Evolutionary conservation across 768 basidiomycete genomes (phyloP).

Genomic region (Suillus paluster): DNA sequence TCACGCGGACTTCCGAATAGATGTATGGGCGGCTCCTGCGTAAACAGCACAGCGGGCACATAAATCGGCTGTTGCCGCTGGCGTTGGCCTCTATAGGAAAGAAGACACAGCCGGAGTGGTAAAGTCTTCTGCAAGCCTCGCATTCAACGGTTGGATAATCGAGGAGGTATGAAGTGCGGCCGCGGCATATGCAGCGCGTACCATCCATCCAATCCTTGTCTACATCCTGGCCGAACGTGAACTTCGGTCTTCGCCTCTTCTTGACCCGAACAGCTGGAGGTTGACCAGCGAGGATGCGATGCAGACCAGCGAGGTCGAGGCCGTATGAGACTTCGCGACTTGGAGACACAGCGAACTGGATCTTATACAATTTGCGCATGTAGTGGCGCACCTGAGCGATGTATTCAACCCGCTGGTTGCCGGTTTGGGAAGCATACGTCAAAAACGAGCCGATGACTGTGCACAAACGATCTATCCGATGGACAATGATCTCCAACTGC

Average conservation of each 20-base stretch:
- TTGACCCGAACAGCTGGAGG: constrained; percentile 51
- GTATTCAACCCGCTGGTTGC: constrained; percentile 76
- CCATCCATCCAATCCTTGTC: constrained; percentile 76
- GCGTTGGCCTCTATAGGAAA: constrained; percentile 52
- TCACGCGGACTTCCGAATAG: constrained; percentile 78
- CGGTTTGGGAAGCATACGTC: constrained; percentile 67
- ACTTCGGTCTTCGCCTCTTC: constrained; percentile 64
- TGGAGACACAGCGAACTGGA: constrained; percentile 87
- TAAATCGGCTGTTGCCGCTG: constrained; percentile 48
- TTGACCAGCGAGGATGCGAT: constrained; percentile 77
- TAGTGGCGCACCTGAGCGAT: constrained; percentile 86
- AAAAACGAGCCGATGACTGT: constrained; percentile 81
- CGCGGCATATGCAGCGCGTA: constrained; percentile 82
- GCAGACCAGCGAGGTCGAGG: constrained; percentile 79
- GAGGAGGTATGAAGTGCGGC: constrained; percentile 62
- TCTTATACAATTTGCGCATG: constrained; percentile 89
- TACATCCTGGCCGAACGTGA: constrained; percentile 77
- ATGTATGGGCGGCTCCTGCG: constrained; percentile 73
- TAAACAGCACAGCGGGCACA: constrained; percentile 79
- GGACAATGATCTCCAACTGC: constrained; percentile 79
- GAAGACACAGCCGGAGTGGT: constrained; percentile 80
- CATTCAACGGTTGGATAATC: constrained; percentile 70
- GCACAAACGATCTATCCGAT: constrained; percentile 76
- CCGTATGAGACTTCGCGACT: constrained; percentile 83
- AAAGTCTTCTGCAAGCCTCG: constrained; percentile 63